Evolutionary conservation across 768 basidiomycete genomes (phyloP).

Genomic region (Strobilomyces confusus): DNA sequence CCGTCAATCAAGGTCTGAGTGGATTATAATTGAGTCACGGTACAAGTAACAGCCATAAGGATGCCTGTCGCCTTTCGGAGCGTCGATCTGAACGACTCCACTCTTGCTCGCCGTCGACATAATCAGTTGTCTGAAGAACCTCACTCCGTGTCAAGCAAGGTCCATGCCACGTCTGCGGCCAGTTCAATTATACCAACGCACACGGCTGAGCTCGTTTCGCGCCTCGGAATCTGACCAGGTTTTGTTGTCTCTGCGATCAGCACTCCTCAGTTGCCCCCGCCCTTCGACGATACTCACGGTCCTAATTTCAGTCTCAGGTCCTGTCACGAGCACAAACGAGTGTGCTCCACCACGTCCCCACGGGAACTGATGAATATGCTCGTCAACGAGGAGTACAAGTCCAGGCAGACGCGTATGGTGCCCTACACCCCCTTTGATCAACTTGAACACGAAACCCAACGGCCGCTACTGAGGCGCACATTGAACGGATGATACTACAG

Average conservation of each 20-base stretch:
- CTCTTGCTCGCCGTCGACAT: too few relatives aligned
- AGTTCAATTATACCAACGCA: slow-evolving; percentile 11
- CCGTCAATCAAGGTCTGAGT: too few relatives aligned
- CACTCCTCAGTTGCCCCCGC: slow-evolving; percentile 26
- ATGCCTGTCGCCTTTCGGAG: too few relatives aligned
- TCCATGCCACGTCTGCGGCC: slow-evolving; percentile 28
- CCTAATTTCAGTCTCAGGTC: slow-evolving; percentile 32
- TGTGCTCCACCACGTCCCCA: slow-evolving; percentile 27
- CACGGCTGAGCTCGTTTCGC: slow-evolving; percentile 1
- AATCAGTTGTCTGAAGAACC: too few relatives aligned
- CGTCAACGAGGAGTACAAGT: slow-evolving; percentile 39
- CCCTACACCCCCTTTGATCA: slow-evolving; percentile 36
- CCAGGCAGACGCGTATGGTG: slow-evolving; percentile 36
- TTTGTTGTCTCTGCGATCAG: slow-evolving; percentile 27
- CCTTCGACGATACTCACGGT: slow-evolving; percentile 24
- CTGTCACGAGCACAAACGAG: slow-evolving; percentile 33
- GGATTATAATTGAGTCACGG: too few relatives aligned
- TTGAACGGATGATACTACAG: slow-evolving; percentile 29
- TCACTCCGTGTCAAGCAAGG: too few relatives aligned
- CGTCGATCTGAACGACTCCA: too few relatives aligned
- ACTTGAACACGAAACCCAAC: slow-evolving; percentile 36
- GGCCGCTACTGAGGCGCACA: slow-evolving; percentile 31
- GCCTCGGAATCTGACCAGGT: slow-evolving; percentile 25
- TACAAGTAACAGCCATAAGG: too few relatives aligned
- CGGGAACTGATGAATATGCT: slow-evolving; percentile 33